These are phyloP conservation scores for Pleurotus giganteus DNA, from an alignment of 768 basidiomycete genomes.

Conservation along the genomic window DNA sequence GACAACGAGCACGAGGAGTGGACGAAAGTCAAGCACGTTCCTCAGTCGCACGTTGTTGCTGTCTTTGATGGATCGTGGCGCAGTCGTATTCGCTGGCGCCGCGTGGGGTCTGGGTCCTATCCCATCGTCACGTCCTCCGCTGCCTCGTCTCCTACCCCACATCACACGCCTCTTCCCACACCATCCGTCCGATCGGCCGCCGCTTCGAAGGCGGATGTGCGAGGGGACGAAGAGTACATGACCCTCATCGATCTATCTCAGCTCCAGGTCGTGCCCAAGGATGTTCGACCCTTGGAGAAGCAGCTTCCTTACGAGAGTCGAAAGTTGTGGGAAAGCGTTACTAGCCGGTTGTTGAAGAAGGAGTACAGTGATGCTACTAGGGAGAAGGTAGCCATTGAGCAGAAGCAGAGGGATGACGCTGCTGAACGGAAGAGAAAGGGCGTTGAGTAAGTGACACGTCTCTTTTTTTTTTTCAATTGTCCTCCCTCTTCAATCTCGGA, in stretches of 20 bases:
- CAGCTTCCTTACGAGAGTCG: conserved; percentile 84
- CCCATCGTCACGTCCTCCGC: conserved; percentile 37
- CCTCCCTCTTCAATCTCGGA: neutral
- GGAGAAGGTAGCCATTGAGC: conserved; percentile 90
- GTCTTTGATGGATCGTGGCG: conserved; percentile 89
- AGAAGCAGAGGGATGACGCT: conserved; percentile 86
- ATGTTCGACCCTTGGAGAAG: conserved; percentile 75
- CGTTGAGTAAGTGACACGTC: conserved; percentile 57
- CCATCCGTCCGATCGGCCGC: conserved; percentile 33
- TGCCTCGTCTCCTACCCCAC: conserved; percentile 47
- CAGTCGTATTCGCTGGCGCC: conserved; percentile 77
- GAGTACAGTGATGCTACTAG: conserved; percentile 90
- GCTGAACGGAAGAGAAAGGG: conserved; percentile 84
- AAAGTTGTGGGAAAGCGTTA: conserved; percentile 85
- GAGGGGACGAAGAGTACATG: conserved; percentile 50
- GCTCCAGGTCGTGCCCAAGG: conserved; percentile 75
- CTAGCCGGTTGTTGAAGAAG: conserved; percentile 70
- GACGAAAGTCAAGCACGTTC: conserved; percentile 90
- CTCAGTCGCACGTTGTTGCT: conserved; percentile 71
- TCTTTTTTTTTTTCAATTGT: conserved; percentile 8
- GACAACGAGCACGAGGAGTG: conserved; percentile 65
- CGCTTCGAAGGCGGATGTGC: conserved; percentile 44
- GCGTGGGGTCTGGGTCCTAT: conserved; percentile 46
- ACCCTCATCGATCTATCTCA: conserved; percentile 76
- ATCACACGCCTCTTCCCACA: conserved; percentile 39